Percentiles rank a stretch among this genome's conserved stretches.
These are phyloP conservation scores for Mycotypha africana DNA, from an alignment of 371 early-diverging fungal species.

Conservation along the genomic window DNA sequence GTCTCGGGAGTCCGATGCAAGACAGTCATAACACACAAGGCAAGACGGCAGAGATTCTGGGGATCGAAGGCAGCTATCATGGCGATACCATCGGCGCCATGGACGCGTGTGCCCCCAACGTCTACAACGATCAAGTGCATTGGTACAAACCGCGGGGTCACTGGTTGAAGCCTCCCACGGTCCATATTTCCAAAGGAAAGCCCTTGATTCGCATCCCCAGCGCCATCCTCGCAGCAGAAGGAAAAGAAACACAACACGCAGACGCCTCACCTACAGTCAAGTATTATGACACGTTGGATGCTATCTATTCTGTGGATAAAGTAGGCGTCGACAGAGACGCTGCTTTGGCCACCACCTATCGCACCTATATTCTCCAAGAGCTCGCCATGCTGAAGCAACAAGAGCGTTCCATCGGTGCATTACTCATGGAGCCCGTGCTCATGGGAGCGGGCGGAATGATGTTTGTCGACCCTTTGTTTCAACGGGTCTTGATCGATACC, in stretches of 20 bases:
- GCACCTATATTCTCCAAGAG: conserved; percentile 38
- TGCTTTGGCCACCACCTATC: conserved; percentile 41
- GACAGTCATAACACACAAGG: too few species aligned
- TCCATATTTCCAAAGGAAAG: conserved; percentile 54
- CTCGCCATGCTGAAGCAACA: conserved; percentile 34
- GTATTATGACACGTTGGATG: conserved; percentile 25
- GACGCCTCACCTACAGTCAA: conserved; percentile 2
- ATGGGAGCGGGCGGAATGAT: conserved; percentile 87
- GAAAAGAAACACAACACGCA: conserved; percentile 2
- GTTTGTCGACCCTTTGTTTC: conserved; percentile 80
- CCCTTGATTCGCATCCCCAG: conserved; percentile 43
- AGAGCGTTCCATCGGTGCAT: conserved; percentile 64
- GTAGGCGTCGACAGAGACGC: conserved; percentile 13
- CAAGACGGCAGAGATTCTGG: conserved; percentile 57
- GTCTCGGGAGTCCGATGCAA: too few species aligned
- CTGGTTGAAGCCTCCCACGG: conserved; percentile 74
- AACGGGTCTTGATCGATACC: conserved; percentile 56
- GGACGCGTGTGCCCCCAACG: conserved; percentile 75
- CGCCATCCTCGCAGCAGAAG: conserved; percentile 5
- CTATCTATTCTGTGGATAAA: conserved; percentile 31
- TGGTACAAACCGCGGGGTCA: conserved; percentile 77
- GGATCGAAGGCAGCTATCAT: conserved; percentile 76
- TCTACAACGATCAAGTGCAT: conserved; percentile 68
- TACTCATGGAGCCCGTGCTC: conserved; percentile 75
- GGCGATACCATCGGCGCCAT: conserved; percentile 86